Percentiles rank a stretch among this genome's conserved stretches.
Conservation (phyloP, 164 flowering plant species). For the Tetracentron sinense region DNA sequence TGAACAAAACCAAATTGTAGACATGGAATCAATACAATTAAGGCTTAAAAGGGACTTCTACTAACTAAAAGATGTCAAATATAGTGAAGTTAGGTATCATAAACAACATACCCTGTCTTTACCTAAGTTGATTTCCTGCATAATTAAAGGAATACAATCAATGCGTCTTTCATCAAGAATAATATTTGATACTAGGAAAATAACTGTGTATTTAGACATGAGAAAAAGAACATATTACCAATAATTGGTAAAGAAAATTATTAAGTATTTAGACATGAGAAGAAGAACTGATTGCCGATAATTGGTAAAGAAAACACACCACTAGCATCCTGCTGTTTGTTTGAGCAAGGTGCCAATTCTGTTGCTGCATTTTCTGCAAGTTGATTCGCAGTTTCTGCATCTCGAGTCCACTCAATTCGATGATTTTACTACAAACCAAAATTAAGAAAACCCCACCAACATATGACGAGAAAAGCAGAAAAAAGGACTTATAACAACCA, state of each 20-base stretch:
- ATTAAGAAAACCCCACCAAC: constrained; percentile 13
- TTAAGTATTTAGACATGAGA: neutral
- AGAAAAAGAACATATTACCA: no score
- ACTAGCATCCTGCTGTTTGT: constrained; percentile 50
- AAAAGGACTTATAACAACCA: neutral
- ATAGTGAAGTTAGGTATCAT: neutral
- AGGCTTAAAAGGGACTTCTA: neutral
- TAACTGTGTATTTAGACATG: no score
- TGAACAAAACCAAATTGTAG: constrained; percentile 19
- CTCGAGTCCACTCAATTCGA: constrained; percentile 47
- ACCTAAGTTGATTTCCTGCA: constrained; percentile 67
- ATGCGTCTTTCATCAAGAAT: no score
- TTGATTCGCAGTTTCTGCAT: constrained; percentile 42
- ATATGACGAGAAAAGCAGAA: neutral
- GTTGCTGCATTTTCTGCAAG: constrained; percentile 46
- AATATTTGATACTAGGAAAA: no score
- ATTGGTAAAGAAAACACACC: constrained; percentile 36
- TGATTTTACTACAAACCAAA: constrained; percentile 39
- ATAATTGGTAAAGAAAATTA: neutral
- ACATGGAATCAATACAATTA: neutral
- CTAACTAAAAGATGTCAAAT: neutral
- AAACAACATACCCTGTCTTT: constrained; percentile 55
- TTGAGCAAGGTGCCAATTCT: constrained; percentile 63
- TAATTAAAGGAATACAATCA: neutral
- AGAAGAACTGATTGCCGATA: no score